Percentiles rank a stretch among this genome's conserved stretches.
Conservation (phyloP, 495 filamentous ascomycete species). For the Podospora pseudocomata region DNA sequence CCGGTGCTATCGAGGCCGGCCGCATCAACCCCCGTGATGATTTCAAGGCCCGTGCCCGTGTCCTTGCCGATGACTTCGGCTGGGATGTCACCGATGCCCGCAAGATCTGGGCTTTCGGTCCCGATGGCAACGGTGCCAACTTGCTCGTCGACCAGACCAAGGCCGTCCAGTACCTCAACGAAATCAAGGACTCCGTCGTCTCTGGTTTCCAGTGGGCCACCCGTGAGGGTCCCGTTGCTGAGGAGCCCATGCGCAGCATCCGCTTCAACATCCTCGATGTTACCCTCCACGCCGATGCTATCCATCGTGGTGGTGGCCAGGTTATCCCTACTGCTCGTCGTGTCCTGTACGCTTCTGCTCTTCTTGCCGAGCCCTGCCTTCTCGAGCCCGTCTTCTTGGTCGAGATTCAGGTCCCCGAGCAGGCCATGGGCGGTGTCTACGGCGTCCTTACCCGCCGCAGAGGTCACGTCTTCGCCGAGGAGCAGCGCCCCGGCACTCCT, state of each 20-base stretch:
- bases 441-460: constrained; percentile 96
- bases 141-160: constrained; percentile 99
- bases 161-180: constrained; percentile 99
- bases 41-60: constrained; percentile 97
- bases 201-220: constrained; percentile 99
- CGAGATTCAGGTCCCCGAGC: constrained; percentile 98
- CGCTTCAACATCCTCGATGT: constrained; percentile 99
- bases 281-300: constrained; percentile 98
- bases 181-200: constrained; percentile 99
- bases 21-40: constrained; percentile 95
- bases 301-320: constrained; percentile 98
- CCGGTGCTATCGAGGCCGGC: constrained; percentile 84
- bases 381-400: constrained; percentile 98
- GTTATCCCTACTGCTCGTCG: constrained; percentile 97
- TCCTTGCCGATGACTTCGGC: constrained; percentile 93
- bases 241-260: constrained; percentile 95
- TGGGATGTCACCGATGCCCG: constrained; percentile 99
- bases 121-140: constrained; percentile 96
- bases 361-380: constrained; percentile 86
- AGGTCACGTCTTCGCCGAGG: constrained; percentile 98
- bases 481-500: constrained; percentile 97
- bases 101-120: constrained; percentile 99
- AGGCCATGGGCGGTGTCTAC: constrained; percentile 99
- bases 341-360: constrained; percentile 88
- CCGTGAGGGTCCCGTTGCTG: constrained; percentile 92